phyloP scores from a whole-genome alignment of 2,329 filamentous ascomycete genomes.

The Nothopassalora personata region DNA sequence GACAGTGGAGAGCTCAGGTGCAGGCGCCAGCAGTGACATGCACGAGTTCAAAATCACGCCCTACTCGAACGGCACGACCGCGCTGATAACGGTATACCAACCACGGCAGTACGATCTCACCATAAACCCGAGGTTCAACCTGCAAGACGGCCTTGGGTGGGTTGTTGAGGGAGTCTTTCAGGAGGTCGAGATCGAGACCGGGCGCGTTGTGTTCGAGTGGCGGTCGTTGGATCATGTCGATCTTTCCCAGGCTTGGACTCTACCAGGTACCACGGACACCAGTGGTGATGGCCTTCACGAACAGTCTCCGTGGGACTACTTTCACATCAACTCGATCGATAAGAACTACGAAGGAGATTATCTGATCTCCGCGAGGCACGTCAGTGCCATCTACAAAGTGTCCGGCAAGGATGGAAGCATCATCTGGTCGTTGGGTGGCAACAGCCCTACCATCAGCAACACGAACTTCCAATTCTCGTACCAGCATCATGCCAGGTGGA shows the following conservation, averaged over 20 bases:
- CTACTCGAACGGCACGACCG: slow-evolving; percentile 38
- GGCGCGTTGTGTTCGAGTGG: slow-evolving; percentile 56
- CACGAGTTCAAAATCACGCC: slow-evolving; percentile 49
- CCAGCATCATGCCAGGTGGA: slow-evolving; percentile 50
- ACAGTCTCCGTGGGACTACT: slow-evolving; percentile 49
- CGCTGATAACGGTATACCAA: slow-evolving; percentile 36
- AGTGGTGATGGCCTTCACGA: slow-evolving; percentile 45
- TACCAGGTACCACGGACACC: slow-evolving; percentile 38
- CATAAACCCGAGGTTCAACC: slow-evolving; percentile 32
- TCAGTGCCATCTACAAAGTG: slow-evolving; percentile 45
- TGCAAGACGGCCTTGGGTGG: slow-evolving; percentile 45
- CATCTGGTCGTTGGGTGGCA: slow-evolving; percentile 49
- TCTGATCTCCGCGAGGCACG: slow-evolving; percentile 45
- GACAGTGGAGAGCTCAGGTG: slow-evolving; percentile 39
- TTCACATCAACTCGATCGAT: slow-evolving; percentile 51
- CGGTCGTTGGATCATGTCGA: slow-evolving; percentile 52
- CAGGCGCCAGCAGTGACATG: slow-evolving; percentile 46
- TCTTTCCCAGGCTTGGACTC: slow-evolving; percentile 45
- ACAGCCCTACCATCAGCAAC: slow-evolving; percentile 41
- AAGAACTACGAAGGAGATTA: slow-evolving; percentile 48
- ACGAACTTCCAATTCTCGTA: slow-evolving; percentile 48
- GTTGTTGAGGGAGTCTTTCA: slow-evolving; percentile 51
- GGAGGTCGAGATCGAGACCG: slow-evolving; percentile 52
- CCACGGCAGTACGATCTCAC: slow-evolving; percentile 44
- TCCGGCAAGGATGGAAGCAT: slow-evolving; percentile 43